These are phyloP conservation scores for Starmerella bacillaris DNA, from an alignment of 805 yeast genomes.

Conservation along the genomic window DNA sequence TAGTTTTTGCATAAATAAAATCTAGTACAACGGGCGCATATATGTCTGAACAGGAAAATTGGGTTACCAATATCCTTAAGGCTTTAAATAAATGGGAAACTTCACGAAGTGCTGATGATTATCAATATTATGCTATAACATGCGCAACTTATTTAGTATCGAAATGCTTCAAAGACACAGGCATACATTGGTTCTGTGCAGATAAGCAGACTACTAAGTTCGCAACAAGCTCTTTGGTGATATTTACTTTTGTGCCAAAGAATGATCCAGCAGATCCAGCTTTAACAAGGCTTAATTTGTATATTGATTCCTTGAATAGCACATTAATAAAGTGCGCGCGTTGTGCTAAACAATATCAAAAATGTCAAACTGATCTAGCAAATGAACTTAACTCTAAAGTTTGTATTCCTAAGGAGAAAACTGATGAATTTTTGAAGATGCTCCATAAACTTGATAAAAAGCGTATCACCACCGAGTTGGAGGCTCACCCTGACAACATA, in stretches of 20 bases:
- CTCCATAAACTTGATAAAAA: background rate
- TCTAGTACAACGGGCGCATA: too few species aligned
- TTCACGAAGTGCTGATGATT: slow-evolving; percentile 2
- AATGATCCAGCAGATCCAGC: slow-evolving; percentile 5
- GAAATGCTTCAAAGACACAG: background rate
- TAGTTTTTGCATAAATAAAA: too few species aligned
- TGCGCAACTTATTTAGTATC: slow-evolving; percentile 10
- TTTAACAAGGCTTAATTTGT: background rate
- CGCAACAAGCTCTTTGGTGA: slow-evolving; percentile 10
- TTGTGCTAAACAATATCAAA: slow-evolving; percentile 11
- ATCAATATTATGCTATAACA: slow-evolving; percentile 8
- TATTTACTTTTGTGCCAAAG: slow-evolving; percentile 9
- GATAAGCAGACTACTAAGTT: background rate
- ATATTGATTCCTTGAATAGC: background rate
- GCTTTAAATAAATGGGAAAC: slow-evolving; percentile 6
- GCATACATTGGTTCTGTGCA: slow-evolving; percentile 14
- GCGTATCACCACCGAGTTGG: background rate
- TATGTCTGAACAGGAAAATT: slow-evolving; percentile 4
- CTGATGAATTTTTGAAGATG: slow-evolving; percentile 3
- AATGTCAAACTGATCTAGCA: slow-evolving; percentile 1
- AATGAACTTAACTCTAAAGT: slow-evolving; percentile 1
- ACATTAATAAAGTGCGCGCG: slow-evolving; percentile 6
- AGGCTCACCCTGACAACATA: background rate
- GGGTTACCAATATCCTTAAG: slow-evolving; percentile 3
- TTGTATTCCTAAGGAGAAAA: slow-evolving; percentile 1